Evolutionary conservation across 495 filamentous ascomycete genomes (phyloP).

Genomic region (Penicillium atrosanguineum): DNA sequence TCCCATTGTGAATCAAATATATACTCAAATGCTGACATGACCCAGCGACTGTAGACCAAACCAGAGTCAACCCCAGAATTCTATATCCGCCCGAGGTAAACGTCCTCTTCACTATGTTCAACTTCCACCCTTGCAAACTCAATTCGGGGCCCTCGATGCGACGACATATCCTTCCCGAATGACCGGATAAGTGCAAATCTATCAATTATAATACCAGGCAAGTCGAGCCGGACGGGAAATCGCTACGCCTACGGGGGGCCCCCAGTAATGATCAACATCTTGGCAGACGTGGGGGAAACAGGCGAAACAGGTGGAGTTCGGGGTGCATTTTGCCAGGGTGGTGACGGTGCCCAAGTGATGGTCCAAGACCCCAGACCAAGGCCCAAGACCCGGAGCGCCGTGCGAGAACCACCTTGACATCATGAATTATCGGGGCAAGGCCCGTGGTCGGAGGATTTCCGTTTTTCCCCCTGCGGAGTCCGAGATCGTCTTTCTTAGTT

Average conservation of each 20-base stretch:
- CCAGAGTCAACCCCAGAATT: too few relatives aligned
- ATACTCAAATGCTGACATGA: neutral
- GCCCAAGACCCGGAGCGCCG: neutral
- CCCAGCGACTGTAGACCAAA: too few relatives aligned
- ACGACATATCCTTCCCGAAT: too few relatives aligned
- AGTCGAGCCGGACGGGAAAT: neutral
- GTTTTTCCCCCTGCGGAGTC: slow-evolving; percentile 6
- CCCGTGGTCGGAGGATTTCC: slow-evolving; percentile 20
- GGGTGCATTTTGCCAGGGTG: neutral
- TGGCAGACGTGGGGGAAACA: neutral
- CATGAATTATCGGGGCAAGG: slow-evolving; percentile 5
- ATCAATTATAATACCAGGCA: neutral
- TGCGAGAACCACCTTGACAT: neutral
- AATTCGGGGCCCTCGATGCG: neutral
- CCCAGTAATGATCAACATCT: neutral
- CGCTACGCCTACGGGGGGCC: neutral
- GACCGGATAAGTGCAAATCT: too few relatives aligned
- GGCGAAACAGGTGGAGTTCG: neutral
- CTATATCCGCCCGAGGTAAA: neutral
- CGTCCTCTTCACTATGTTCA: neutral
- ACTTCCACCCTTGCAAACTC: neutral
- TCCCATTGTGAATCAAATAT: neutral
- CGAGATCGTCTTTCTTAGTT: slow-evolving; percentile 6
- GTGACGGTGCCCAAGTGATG: neutral
- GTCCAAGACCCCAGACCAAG: neutral